Base-by-base conservation (phyloP, 1,284 basidiomycete genomes). In the Papiliotrema flavescens region DNA sequence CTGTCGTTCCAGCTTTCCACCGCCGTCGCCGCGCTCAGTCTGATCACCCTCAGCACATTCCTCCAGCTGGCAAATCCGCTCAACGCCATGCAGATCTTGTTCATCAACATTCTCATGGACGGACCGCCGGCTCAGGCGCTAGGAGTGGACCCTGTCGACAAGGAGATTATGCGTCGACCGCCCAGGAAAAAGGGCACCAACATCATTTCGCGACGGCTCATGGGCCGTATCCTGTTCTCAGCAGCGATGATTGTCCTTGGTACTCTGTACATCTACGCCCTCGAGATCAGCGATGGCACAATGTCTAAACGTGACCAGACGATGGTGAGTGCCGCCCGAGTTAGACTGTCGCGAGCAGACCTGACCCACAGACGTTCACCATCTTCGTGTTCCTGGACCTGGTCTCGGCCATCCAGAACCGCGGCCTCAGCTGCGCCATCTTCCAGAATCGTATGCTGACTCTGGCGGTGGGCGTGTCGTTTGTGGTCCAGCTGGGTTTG, bases 41-140 rank as follows among this genome's bases (percentile, higher is more conserved):
- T 98, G 59, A 97, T 98, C 76, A 94, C 93, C 3, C 81, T 97
- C 49, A 92, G 89, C 68, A 98, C 94, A 15, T 81, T 93, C 69
- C 84, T 97, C 62, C 85, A 88, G 17, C 80, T 97, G 47, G 87
- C 85, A 64, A 93, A 95, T 69, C 95, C 94, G 15, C 81, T 98
- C 60, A 98, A 98, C 71, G 87, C 95, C 2, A 98, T 98, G 93
- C 94, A 98, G 76, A 98, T 98, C 65, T 80, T 98, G 23, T 98
- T 97, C 75, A 97, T 98, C 74, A 98, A 98, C 77, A 97, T 98
- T 70, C 83, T 98, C 49, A 97, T 97, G 94, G 94, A 98, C 67
- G 95, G 93, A 85, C 94, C 94, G 15, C 94, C 94, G 2, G 92
- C 89, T 70, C 94, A 97, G 76, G 92, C 89, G 47, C 81, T 98